Conservation (phyloP, 768 basidiomycete genomes). For the Boletus vinaceobasis region DNA sequence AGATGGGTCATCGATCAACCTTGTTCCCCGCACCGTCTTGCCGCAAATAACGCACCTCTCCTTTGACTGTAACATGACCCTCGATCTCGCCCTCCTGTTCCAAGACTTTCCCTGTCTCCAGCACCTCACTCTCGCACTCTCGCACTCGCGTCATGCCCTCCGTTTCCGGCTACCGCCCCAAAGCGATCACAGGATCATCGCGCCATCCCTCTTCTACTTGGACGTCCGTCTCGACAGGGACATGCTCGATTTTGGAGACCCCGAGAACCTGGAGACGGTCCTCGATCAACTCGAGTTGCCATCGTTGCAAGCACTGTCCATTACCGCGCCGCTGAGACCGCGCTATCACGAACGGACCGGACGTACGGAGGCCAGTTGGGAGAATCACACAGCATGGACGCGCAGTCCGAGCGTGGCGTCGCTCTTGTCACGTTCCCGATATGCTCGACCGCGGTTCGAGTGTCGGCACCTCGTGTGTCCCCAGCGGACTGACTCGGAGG, state of each 20-base stretch:
- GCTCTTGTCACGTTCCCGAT: conserved; percentile 14
- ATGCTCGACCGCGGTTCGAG: conserved; percentile 1
- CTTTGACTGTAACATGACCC: conserved; percentile 16
- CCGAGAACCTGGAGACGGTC: conserved; percentile 11
- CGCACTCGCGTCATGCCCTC: conserved; percentile 6
- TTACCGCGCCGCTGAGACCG: conserved; percentile 5
- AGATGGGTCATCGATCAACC: conserved; percentile 1
- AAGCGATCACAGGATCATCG: neutral
- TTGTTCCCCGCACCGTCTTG: conserved; percentile 17
- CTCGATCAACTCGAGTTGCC: conserved; percentile 24
- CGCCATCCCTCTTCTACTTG: conserved; percentile 8
- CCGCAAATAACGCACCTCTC: conserved; percentile 24
- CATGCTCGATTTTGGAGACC: conserved; percentile 20
- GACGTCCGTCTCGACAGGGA: conserved; percentile 22
- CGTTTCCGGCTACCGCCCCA: conserved; percentile 10
- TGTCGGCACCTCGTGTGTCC: conserved; percentile 1
- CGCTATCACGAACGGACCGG: neutral
- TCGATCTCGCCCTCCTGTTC: conserved; percentile 20
- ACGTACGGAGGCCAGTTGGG: neutral
- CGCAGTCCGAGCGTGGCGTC: conserved; percentile 8
- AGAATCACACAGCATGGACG: conserved; percentile 13
- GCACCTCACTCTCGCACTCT: conserved; percentile 14
- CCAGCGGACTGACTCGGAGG: neutral
- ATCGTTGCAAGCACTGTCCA: conserved; percentile 11
- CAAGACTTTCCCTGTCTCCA: conserved; percentile 16